phyloP scores from a whole-genome alignment of 73 alveolate species.

The Symbiodinium natans region DNA sequence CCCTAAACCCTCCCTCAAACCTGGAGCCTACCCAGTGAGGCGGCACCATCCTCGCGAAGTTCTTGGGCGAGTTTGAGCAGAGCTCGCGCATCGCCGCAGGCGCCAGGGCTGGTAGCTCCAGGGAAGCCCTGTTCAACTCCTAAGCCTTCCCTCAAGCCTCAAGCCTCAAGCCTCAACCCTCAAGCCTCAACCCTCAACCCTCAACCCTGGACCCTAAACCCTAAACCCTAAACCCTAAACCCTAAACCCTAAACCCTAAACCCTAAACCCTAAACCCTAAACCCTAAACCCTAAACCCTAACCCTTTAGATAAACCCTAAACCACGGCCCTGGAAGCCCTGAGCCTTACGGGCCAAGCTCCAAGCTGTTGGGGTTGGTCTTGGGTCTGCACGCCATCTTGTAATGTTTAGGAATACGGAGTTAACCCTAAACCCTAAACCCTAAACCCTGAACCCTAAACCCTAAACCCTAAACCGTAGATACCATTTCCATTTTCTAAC shows the following conservation, averaged over 20 bases:
- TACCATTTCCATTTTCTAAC: no score
- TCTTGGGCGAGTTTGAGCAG: constrained; percentile 46
- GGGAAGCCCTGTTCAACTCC: no score
- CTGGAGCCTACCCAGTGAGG: background rate
- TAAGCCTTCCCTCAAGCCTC: no score
- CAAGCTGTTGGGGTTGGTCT: no score
- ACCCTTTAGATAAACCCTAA: background rate
- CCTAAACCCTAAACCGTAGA: no score
- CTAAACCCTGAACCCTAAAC: no score
- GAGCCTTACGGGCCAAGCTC: no score
- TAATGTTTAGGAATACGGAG: no score
- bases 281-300: background rate
- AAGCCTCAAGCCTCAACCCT: background rate
- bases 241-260: background rate
- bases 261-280: background rate
- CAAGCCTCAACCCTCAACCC: background rate
- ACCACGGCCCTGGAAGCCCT: no score
- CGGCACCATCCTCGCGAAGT: constrained; percentile 81
- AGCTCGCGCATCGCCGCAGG: background rate
- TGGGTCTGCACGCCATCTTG: no score
- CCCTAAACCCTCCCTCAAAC: background rate
- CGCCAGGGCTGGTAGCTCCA: no score
- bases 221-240: background rate
- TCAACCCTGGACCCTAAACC: background rate
- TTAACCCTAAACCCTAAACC: no score